These are phyloP conservation scores for Obba rivulosa DNA, from an alignment of 768 basidiomycete species.

Conservation along the genomic window DNA sequence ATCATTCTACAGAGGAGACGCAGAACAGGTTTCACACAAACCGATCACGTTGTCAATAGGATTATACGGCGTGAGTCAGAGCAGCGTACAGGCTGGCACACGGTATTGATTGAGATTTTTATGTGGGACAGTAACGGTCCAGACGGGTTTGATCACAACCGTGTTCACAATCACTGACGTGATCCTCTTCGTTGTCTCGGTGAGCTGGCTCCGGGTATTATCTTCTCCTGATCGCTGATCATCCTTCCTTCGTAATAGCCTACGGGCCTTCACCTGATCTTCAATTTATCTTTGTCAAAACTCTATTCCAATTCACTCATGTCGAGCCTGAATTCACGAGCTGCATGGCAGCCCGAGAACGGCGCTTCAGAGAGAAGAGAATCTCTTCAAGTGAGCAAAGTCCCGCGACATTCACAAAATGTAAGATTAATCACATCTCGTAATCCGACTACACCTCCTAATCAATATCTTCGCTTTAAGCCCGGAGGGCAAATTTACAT, in stretches of 20 bases:
- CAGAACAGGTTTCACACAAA: constrained; percentile 32
- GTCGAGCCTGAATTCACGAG: constrained; percentile 34
- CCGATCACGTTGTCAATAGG: constrained; percentile 32
- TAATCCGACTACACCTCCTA: no score
- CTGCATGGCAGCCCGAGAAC: constrained; percentile 19
- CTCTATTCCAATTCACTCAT: constrained; percentile 34
- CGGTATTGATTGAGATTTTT: background rate
- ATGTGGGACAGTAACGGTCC: constrained; percentile 24
- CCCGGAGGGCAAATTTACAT: no score
- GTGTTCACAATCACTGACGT: constrained; percentile 24
- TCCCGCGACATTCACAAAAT: no score
- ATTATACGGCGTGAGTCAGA: constrained; percentile 29
- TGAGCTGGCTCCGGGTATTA: constrained; percentile 2
- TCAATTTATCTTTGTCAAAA: constrained; percentile 33
- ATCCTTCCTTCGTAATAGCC: constrained; percentile 4
- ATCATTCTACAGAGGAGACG: constrained; percentile 22
- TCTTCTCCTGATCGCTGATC: no score
- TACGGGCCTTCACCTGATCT: constrained; percentile 26
- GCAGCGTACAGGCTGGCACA: background rate
- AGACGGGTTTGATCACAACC: constrained; percentile 26
- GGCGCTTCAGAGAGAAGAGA: no score
- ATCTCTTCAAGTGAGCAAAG: no score
- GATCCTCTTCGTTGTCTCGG: constrained; percentile 21
- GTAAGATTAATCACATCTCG: no score
- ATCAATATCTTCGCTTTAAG: no score